Evolutionary conservation across 176 grass and related monocot species (phyloP), one percentile per base, ranked within the genome.

Genomic region (Carex littledalei): DNA sequence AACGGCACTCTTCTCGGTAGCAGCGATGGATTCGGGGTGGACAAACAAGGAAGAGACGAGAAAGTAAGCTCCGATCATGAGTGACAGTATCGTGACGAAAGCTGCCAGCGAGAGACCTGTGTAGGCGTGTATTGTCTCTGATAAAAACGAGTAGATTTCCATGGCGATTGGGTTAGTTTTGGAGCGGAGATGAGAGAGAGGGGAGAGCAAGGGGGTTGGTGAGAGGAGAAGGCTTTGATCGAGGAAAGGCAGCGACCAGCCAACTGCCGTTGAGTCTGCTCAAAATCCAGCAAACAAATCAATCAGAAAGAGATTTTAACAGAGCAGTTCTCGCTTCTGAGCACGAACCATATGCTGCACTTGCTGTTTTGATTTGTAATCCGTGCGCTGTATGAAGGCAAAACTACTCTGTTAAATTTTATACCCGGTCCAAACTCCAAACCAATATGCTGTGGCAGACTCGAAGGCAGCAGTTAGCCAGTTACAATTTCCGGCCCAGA

Each of bases 61-160:
- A 86, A 86, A 90, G 85, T 93, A 98, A 65, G 88, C 91, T 39
- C 89, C 90, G 77, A 95, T 78, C 93, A 93, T 91, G 82, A 98
- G 89, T 29, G 90, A 86, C 3, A 93, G 83, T 84, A 98, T 92
- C 67, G 95, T 95, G 93, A 89, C 63, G 85, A 91, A 92, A 24
- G 89, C 93, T 14, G 87, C 91, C 4, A 87, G 91, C n/a, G 93
- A 94, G 69, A 98, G 91, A 79, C 93, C 93, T 60, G 91, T 95
- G 88, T 95, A 95, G 32, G 88, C 66, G 82, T 90, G 37, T 83
- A 95, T 85, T 22, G 88, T 85, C n/a, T 90, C 91, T 47, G 81
- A 76, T 6, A 84, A 18, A 6, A 49, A 10, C 26, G 69, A 63
- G 79, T 71, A 83, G 60, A 84, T 24, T 81, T 49, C 85, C 89